Evolutionary conservation across 805 yeast genomes (phyloP), one percentile per base, ranked within the genome.

Genomic region (Grigorovia transvaalensis): DNA sequence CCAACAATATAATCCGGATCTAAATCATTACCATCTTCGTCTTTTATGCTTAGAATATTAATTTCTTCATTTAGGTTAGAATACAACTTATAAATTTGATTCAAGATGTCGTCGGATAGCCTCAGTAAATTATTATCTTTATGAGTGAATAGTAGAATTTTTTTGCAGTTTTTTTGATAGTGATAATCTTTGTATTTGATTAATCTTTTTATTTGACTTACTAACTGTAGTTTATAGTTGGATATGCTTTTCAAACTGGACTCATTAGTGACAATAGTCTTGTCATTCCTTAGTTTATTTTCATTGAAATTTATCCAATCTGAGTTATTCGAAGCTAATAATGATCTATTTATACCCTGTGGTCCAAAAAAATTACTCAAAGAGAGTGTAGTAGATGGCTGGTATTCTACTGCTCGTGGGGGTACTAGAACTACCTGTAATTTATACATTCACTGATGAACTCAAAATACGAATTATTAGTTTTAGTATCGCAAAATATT

Each of bases 1-100:
- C 74, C 74, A 0, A 81, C 82, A 3, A 65, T 55, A 56, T 81
- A 86, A 53, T 85, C 95, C 0, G 89, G 89, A 64, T 87, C 95
- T 52, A 86, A 68, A 61, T 87, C 95, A 57, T 89, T 84, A 50
- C 75, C 76, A 53, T 79, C 75, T 40, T 66, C 65, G 64, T 86
- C 91, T 60, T 85, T 91, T 2, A 87, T 66, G 46, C 77, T 77
- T 13, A 74, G 68, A 45, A 86, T 76, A 12, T 71, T 70, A 23
- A 85, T 62, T 1, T 74, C 74, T 6, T 74, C 78, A 45, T 77
- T 81, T 42, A 65, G 44, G 20, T 74, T 73, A 0, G 91, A 90
- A 56, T 86, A 86, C 46, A 86, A 69, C 60, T 78, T 80, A 29
- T 70, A 61, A 59, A 80, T 81, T 51, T 87, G 73, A 8, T 64